phyloP scores from a whole-genome alignment of 75 land plant genomes.

The Sequoiadendron giganteum region DNA sequence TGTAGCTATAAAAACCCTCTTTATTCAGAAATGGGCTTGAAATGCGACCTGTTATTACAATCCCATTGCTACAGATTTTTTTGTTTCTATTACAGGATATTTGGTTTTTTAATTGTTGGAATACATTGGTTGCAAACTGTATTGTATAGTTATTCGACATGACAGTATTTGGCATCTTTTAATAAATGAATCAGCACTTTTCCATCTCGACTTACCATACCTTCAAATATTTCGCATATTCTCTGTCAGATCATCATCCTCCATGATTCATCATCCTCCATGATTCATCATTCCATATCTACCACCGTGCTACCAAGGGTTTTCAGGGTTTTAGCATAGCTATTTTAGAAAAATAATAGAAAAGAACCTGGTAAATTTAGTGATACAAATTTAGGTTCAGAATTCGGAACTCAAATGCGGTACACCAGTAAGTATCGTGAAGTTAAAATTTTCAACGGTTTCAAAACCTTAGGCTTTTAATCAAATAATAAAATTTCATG shows the following conservation, averaged over 20 bases:
- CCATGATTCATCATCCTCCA: not conserved
- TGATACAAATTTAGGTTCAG: not conserved
- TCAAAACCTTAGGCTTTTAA: too few relatives aligned
- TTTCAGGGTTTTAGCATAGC: not conserved
- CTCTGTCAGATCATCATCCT: not conserved
- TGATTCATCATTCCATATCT: not conserved
- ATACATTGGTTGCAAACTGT: not conserved
- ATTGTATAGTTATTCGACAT: not conserved
- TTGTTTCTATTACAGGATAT: not conserved
- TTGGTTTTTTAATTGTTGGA: not conserved
- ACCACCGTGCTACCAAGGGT: not conserved
- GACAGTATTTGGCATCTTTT: not conserved
- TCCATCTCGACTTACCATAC: not conserved
- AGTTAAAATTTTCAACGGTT: too few relatives aligned
- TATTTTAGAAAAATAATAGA: not conserved
- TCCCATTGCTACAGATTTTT: not conserved
- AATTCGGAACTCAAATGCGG: too few relatives aligned
- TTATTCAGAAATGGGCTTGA: not conserved
- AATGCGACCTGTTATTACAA: not conserved
- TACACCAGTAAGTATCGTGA: too few relatives aligned
- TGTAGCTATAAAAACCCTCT: not conserved
- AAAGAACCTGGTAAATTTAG: not conserved
- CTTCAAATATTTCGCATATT: not conserved
- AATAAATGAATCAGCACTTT: not conserved
- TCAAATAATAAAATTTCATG: too few relatives aligned